These are phyloP conservation scores for Globisporangium sylvaticum DNA, from an alignment of 352 stramenopile species.

Conservation along the genomic window DNA sequence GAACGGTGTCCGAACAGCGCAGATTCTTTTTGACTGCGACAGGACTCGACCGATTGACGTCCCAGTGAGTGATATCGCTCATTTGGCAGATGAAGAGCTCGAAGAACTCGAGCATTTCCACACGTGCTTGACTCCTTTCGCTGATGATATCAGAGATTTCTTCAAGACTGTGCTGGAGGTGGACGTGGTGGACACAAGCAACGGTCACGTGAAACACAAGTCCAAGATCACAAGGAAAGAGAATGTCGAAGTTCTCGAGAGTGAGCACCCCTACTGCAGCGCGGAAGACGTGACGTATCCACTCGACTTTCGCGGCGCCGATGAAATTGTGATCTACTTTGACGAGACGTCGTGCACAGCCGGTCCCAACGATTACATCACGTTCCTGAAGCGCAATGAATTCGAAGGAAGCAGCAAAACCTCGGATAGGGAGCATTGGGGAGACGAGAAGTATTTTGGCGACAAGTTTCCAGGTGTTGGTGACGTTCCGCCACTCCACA, in stretches of 20 bases:
- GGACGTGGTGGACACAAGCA: not conserved
- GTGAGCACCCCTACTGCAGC: slow-evolving; percentile 63
- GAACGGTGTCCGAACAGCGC: slow-evolving; percentile 33
- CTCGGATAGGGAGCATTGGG: slow-evolving; percentile 42
- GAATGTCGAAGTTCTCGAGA: slow-evolving; percentile 74
- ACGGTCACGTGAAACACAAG: slow-evolving; percentile 23
- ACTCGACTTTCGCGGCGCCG: slow-evolving; percentile 59
- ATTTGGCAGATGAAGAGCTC: slow-evolving; percentile 42
- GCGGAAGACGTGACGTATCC: slow-evolving; percentile 61
- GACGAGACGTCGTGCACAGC: slow-evolving; percentile 70
- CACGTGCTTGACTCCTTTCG: slow-evolving; percentile 24
- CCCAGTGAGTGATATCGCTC: slow-evolving; percentile 40
- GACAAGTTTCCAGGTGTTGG: slow-evolving; percentile 65
- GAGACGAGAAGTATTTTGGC: slow-evolving; percentile 73
- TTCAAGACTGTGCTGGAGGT: slow-evolving; percentile 29
- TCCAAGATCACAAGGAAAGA: slow-evolving; percentile 56
- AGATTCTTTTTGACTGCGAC: slow-evolving; percentile 71
- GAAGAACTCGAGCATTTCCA: slow-evolving; percentile 36
- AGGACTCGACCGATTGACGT: slow-evolving; percentile 47
- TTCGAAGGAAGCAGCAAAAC: slow-evolving; percentile 12
- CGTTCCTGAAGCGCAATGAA: slow-evolving; percentile 55
- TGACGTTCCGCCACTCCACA: slow-evolving; percentile 48
- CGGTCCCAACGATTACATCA: slow-evolving; percentile 74
- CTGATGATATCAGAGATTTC: slow-evolving; percentile 22
- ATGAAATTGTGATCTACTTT: slow-evolving; percentile 78